A percentile compares a stretch with the other conserved stretches of the same genome.
Evolutionary conservation across 1,139 yeast species (phyloP).

Genomic region (Pichia sp.): DNA sequence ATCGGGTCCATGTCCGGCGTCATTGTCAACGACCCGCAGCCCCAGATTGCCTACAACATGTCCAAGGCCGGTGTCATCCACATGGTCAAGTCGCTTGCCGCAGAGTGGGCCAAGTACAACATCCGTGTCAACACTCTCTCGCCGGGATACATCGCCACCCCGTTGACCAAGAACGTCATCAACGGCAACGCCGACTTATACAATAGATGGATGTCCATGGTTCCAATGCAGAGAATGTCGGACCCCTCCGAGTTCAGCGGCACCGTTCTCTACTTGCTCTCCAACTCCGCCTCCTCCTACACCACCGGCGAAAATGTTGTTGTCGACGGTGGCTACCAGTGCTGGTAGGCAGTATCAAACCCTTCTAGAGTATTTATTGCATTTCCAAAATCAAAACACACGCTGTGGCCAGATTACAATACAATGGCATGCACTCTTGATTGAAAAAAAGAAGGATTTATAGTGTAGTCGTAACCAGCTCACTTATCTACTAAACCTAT

Average conservation of each 20-base stretch:
- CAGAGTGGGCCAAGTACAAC: conserved; percentile 79
- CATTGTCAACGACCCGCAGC: conserved; percentile 78
- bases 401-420: no score
- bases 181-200: conserved; percentile 49
- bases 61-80: conserved; percentile 85
- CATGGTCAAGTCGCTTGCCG: conserved; percentile 70
- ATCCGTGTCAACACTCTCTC: conserved; percentile 75
- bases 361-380: no score
- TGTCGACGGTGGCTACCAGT: conserved; percentile 84
- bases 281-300: conserved; percentile 68
- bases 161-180: conserved; percentile 55
- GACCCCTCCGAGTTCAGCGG: conserved; percentile 79
- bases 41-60: conserved; percentile 81
- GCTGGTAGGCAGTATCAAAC: conserved; percentile 37
- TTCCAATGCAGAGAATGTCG: conserved; percentile 79
- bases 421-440: no score
- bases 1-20: conserved; percentile 86
- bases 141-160: conserved; percentile 77
- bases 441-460: no score
- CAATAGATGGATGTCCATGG: conserved; percentile 57
- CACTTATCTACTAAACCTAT: no score
- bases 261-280: conserved; percentile 73
- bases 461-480: no score
- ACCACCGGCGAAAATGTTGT: conserved; percentile 79
- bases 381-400: no score